Conservation (phyloP, 352 stramenopile species). For the Pythium coloratum region DNA sequence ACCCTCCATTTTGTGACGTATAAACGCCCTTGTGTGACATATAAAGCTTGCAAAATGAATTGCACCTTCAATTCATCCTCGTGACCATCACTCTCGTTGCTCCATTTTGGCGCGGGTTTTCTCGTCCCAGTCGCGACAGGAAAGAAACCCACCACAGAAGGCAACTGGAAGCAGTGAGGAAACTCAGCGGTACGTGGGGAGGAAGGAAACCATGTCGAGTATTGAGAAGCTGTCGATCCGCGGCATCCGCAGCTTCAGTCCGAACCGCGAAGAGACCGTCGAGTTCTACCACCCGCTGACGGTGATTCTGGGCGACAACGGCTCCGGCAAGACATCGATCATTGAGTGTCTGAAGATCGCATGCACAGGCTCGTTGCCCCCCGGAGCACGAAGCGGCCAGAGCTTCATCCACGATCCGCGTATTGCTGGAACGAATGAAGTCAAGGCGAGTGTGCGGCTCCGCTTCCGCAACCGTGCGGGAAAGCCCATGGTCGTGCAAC, state of each 20-base stretch:
- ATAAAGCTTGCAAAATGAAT: slow-evolving; percentile 17
- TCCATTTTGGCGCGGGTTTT: slow-evolving; percentile 25
- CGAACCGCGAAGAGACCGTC: slow-evolving; percentile 94
- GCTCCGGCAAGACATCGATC: slow-evolving; percentile 99
- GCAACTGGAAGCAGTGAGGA: background rate
- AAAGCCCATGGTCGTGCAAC: slow-evolving; percentile 91
- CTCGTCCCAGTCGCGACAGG: background rate
- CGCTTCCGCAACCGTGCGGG: slow-evolving; percentile 92
- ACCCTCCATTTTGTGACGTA: background rate
- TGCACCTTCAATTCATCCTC: slow-evolving; percentile 27
- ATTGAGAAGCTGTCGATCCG: slow-evolving; percentile 99
- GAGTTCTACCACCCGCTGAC: slow-evolving; percentile 99
- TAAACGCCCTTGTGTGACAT: background rate
- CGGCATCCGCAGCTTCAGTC: slow-evolving; percentile 97
- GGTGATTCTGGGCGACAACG: slow-evolving; percentile 97
- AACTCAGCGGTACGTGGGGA: background rate
- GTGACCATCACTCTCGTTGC: slow-evolving; percentile 24
- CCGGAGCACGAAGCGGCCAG: slow-evolving; percentile 85
- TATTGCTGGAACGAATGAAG: slow-evolving; percentile 90
- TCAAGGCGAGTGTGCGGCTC: slow-evolving; percentile 86
- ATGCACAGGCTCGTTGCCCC: slow-evolving; percentile 94
- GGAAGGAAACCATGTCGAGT: slow-evolving; percentile 88
- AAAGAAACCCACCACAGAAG: slow-evolving; percentile 4
- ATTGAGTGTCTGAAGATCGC: slow-evolving; percentile 99
- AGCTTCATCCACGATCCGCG: slow-evolving; percentile 98